Evolutionary conservation across 139 green algal genomes (phyloP), one percentile per base, ranked within the genome.

Genomic region (Chlamydomonas incerta): DNA sequence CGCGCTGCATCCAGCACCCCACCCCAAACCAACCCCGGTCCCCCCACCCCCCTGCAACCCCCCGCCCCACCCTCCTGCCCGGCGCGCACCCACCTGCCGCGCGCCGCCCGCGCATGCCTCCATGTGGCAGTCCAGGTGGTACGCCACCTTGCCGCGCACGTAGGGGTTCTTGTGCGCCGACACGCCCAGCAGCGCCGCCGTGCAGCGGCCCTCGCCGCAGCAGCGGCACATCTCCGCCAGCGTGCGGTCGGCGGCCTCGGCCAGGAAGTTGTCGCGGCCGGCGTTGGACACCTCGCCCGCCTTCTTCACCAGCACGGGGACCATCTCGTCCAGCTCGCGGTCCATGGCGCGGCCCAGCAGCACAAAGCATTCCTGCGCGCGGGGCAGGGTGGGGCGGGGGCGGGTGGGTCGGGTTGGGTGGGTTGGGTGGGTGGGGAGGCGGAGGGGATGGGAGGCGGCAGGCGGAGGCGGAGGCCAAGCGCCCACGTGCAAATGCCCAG

Each of bases 181-280:
- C 58, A 83, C 88, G 20, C 52, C 75, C 28, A 94, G 79, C 75
- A 97, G 91, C 26, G 91, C 90, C 18, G 88, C 50, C 14, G 93
- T 60, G n/a, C 75, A 84, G 26, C 85, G 74, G 20, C 73, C 47
- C 68, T 93, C 92, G 41, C 76, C 77, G 50, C 83, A 91, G 72
- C 74, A 86, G 33, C 82, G 80, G 14, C 92, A 88, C 90, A 97
- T 92, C 23, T 92, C 68, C 0, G 63, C 69, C 50, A 98, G 89
- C 26, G 90, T 89, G 46, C 85, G 87, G 88, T 97, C 93, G 1
- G 95, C 94, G 74, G 97, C 94, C 11, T 87, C 77, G 2, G 93
- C 89, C 31, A 98, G 91, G 86, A 97, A 98, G 87, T 95, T 97
- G 81, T 97, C 94, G 17, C 95, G 91, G 23, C 95, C 93, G 86